phyloP scores from a whole-genome alignment of 225 moss, liverwort and hornwort species.

The Asterella californica region DNA sequence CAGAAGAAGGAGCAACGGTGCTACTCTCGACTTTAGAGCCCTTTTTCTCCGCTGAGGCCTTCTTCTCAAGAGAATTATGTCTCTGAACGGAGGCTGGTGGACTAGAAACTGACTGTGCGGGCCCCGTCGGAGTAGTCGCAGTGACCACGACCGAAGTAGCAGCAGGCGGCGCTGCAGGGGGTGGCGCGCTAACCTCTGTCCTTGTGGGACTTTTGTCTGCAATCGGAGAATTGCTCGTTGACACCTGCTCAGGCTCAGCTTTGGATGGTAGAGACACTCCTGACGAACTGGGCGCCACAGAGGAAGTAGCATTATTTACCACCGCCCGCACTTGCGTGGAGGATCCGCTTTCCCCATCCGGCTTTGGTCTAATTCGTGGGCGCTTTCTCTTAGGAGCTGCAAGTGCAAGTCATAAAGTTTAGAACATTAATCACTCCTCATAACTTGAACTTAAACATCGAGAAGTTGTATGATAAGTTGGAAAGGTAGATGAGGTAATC shows the following conservation, averaged over 20 bases:
- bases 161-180: slow-evolving; percentile 10
- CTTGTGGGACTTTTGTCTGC: slow-evolving; percentile 41
- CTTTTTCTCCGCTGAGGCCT: slow-evolving; percentile 43
- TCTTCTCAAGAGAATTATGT: slow-evolving; percentile 46
- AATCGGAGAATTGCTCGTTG: slow-evolving; percentile 23
- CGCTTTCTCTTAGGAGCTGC: slow-evolving; percentile 69
- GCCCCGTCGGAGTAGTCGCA: slow-evolving; percentile 7
- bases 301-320: slow-evolving; percentile 21
- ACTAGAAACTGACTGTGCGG: slow-evolving; percentile 21
- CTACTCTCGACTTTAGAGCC: slow-evolving; percentile 34
- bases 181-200: slow-evolving; percentile 33
- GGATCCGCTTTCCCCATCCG: slow-evolving; percentile 38
- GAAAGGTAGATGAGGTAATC: neutral
- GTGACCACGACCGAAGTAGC: slow-evolving; percentile 5
- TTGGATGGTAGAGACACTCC: slow-evolving; percentile 19
- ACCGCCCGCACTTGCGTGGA: slow-evolving; percentile 26
- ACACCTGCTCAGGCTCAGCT: slow-evolving; percentile 35
- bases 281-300: slow-evolving; percentile 15
- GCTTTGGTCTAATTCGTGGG: slow-evolving; percentile 48
- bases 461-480: neutral
- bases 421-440: neutral
- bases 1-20: slow-evolving; percentile 19
- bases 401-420: neutral
- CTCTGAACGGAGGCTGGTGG: slow-evolving; percentile 23
- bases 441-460: neutral